Evolutionary conservation across 2,329 filamentous ascomycete species (phyloP), one percentile per base, ranked within the genome.

Genomic region (Colletotrichum musicola): DNA sequence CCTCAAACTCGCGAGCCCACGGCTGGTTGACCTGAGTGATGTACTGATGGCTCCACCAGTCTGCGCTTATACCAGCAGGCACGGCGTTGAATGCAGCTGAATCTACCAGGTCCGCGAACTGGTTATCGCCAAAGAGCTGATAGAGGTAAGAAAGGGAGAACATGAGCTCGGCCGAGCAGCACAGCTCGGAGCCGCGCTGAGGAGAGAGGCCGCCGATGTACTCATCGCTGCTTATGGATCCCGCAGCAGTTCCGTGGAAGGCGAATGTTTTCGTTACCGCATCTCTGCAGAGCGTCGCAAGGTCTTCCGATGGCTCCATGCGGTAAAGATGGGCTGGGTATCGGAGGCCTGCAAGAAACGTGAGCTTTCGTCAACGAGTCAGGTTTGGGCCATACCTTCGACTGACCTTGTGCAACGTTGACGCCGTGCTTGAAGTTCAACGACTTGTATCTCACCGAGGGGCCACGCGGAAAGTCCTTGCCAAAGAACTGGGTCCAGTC

Each of bases 41-140:
- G 70, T 89, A 89, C 73, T 88, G 85, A 72, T 85, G 85, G 25
- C 81, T 80, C 86, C 86, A 89, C 81, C 75, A 86, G 71, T 88
- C 82, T 1, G 82, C 80, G 18, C 82, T 83, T 30, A 88, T 73
- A 70, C 83, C 83, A 4, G 80, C 84, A 1, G 87, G 86, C 3
- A 89, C 74, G 2, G 85, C 84, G 70, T 89, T 89, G 78, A 86
- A 89, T 4, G 86, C 84, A 7, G 83, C 80, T 10, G 81, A 74
- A 71, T 89, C 87, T 7, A 81, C 80, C n/a, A 80, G 77, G 72
- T 89, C 86, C 3, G 86, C 86, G 69, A 83, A 86, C 7, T 51
- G 20, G 53, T 75, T 77, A 57, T 74, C 70, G 2, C 79, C 79
- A 13, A 75, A 70, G 9, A 75, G 72, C 16, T 75, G 78, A 62